A percentile compares a stretch with the other conserved stretches of the same genome.
These are phyloP conservation scores for Aspergillus fijiensis DNA, from an alignment of 2,329 filamentous ascomycete genomes.

Conservation along the genomic window DNA sequence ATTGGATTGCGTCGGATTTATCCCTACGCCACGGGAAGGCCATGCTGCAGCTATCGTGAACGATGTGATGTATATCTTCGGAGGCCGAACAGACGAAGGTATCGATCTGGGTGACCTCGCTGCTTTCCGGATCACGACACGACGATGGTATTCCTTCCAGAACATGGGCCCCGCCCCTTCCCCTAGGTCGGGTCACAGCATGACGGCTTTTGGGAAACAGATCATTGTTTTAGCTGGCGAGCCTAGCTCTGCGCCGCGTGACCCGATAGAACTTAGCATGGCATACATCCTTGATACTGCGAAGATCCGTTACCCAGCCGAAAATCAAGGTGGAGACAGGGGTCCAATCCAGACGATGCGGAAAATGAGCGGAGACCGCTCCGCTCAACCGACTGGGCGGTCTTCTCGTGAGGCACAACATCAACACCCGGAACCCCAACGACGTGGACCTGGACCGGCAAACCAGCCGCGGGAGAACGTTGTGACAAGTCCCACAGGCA, in stretches of 20 bases:
- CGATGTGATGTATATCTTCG: conserved; percentile 99
- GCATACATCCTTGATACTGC: conserved; percentile 91
- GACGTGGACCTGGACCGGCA: conserved; percentile 32
- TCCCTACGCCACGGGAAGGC: conserved; percentile 87
- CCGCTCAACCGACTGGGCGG: conserved; percentile 40
- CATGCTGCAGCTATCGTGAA: conserved; percentile 91
- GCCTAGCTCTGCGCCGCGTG: conserved; percentile 79
- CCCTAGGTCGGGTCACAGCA: conserved; percentile 90
- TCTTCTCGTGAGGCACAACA: conserved; percentile 46
- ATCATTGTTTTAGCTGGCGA: conserved; percentile 92
- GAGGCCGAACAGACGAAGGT: conserved; percentile 90
- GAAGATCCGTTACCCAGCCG: conserved; percentile 94
- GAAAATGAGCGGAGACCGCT: conserved; percentile 48
- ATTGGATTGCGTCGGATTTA: conserved; percentile 95
- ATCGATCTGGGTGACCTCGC: conserved; percentile 89
- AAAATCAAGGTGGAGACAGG: conserved; percentile 51
- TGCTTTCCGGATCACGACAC: conserved; percentile 76
- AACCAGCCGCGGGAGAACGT: conserved; percentile 47
- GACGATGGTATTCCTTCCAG: conserved; percentile 98
- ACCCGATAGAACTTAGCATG: conserved; percentile 80
- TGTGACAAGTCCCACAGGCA: conserved; percentile 25
- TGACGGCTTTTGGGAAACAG: conserved; percentile 92
- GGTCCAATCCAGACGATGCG: conserved; percentile 38
- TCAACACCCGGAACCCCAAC: conserved; percentile 36
- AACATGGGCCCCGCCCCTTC: conserved; percentile 98